Evolutionary conservation across 768 basidiomycete genomes (phyloP), one percentile per base, ranked within the genome.

Genomic region (Porpolomopsis calyptriformis): DNA sequence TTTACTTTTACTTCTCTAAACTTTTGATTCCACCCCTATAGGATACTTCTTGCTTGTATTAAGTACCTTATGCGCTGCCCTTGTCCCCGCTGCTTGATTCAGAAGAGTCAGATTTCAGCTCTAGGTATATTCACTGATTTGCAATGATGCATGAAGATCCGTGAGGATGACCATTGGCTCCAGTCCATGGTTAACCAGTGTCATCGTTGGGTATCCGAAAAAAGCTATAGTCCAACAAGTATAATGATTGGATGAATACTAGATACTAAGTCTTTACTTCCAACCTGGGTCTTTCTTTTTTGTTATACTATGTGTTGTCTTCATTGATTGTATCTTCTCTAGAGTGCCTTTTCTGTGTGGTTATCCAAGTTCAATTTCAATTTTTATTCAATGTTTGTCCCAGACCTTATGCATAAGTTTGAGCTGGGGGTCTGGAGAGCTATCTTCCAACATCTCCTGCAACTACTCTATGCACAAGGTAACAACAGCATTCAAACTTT

Each of bases 351-450:
- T 37, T 60, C 56, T 2, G 16, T 45, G n/a, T 44, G 48, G 2
- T 42, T 53, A 9, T 26, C 44, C 3, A 12, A 36, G 3, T 26
- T 22, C 5, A 50, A 49, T 2, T 52, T 60, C 42, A 53, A 57
- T 22, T 43, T 55, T 4, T 58, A 45, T 38, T 10, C 18, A 7
- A 43, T 59, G 26, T 52, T 59, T 14, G 53, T 57, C 0, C 49
- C 55, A 1, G 58, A 60, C 34, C 43, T 62, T 6, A 25, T 62
- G 36, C 60, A 61, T 37, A 59, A 62, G 40, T 49, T 60, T 38
- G 60, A 61, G 45, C 51, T 60, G 2, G 62, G 62, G 2, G 55
- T 52, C 1, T 56, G 54, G 52, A 64, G 60, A 38, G 45, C 55
- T 1, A 9, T 63, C 0, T 55, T 64, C 16, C 49, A 40, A 0